These are phyloP conservation scores for Dothistroma pini DNA, from an alignment of 2,329 filamentous ascomycete genomes.

Conservation along the genomic window DNA sequence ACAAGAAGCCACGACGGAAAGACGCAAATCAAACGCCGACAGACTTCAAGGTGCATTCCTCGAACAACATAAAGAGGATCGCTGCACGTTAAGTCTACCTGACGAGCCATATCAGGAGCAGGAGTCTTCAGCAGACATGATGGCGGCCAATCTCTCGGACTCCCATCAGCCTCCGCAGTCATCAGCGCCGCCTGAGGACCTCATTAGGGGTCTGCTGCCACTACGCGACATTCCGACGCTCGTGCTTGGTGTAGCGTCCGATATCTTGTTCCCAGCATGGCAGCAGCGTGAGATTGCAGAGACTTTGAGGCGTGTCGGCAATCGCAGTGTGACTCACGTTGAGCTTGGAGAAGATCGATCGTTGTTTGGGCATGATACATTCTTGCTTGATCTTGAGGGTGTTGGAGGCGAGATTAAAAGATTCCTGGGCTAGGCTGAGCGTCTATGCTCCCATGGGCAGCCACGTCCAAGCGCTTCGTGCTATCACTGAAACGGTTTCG, in stretches of 20 bases:
- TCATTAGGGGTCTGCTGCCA: conserved; percentile 69
- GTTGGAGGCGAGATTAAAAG: conserved; percentile 78
- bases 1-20: conserved; percentile 59
- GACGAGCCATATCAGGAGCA: conserved; percentile 84
- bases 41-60: conserved; percentile 47
- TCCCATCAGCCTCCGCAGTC: conserved; percentile 20
- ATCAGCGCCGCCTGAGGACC: conserved; percentile 66
- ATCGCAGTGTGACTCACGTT: conserved; percentile 76
- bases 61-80: conserved; percentile 36
- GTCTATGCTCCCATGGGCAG: too few relatives aligned
- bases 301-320: conserved; percentile 72
- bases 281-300: conserved; percentile 93
- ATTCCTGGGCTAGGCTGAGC: conserved; percentile 65
- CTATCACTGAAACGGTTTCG: not conserved
- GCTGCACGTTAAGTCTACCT: conserved; percentile 80
- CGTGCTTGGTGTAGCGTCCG: conserved; percentile 90
- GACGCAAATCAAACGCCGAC: conserved; percentile 59
- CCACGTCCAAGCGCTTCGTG: too few relatives aligned
- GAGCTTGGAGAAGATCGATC: conserved; percentile 94
- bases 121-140: conserved; percentile 45
- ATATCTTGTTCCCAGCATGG: conserved; percentile 97
- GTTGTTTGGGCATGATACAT: conserved; percentile 94
- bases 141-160: conserved; percentile 23
- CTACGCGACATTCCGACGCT: conserved; percentile 76
- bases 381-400: conserved; percentile 85